Conservation (phyloP, 2,329 filamentous ascomycete species). For the Clonostachys solani region DNA sequence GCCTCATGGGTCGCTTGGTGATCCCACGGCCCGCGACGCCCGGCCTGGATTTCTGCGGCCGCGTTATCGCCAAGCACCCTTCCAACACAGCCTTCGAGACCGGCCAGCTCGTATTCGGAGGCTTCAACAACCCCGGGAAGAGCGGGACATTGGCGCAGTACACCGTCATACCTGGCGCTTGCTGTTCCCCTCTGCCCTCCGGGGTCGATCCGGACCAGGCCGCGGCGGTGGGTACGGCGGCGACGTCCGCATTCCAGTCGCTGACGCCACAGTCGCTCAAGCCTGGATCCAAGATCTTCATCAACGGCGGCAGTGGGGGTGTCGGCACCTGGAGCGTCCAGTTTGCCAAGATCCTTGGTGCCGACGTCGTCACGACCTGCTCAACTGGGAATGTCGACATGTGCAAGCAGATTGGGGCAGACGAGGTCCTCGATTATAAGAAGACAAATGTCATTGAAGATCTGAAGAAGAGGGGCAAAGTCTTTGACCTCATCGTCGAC, state of each 20-base stretch:
- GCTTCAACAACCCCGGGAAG: constrained; percentile 18
- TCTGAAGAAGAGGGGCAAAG: constrained; percentile 39
- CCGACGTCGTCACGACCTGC: constrained; percentile 57
- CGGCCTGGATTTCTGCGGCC: constrained; percentile 47
- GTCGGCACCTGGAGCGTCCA: constrained; percentile 59
- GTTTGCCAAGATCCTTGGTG: constrained; percentile 58
- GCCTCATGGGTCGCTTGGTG: constrained; percentile 12
- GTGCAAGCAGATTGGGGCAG: constrained; percentile 55
- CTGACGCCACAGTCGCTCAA: constrained; percentile 46
- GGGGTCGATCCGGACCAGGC: constrained; percentile 34
- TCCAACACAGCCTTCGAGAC: constrained; percentile 17
- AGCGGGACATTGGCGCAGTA: constrained; percentile 40
- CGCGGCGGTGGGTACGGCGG: constrained; percentile 36
- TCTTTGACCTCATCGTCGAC: constrained; percentile 51
- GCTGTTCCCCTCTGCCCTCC: constrained; percentile 9
- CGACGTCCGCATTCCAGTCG: constrained; percentile 41
- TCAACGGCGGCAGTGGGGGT: constrained; percentile 63
- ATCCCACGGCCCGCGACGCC: constrained; percentile 33
- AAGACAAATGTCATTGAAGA: constrained; percentile 37
- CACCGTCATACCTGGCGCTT: constrained; percentile 26
- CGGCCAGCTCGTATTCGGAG: constrained; percentile 18
- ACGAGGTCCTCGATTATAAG: constrained; percentile 61
- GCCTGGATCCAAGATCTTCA: constrained; percentile 45
- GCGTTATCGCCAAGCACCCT: constrained; percentile 29
- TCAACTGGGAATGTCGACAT: constrained; percentile 54